A percentile compares a stretch with the other conserved stretches of the same genome.
phyloP scores from a whole-genome alignment of 257 asterid species.

The Fraxinus excelsior region DNA sequence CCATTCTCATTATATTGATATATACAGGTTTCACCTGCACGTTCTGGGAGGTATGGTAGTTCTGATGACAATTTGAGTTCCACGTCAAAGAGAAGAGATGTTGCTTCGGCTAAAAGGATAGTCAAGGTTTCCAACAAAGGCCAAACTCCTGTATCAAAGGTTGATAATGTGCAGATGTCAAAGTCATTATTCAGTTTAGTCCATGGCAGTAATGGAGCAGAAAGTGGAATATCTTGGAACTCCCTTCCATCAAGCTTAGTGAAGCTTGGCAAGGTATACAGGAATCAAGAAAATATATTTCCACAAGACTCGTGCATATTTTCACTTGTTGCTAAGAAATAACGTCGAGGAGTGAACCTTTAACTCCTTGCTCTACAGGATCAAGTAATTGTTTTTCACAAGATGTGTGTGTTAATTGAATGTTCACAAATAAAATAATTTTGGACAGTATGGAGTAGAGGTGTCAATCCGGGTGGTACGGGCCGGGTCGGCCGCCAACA shows the following conservation, averaged over 20 bases:
- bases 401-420: neutral
- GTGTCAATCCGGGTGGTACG: too few species aligned
- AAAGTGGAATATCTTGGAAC: constrained; percentile 53
- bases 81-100: constrained; percentile 30
- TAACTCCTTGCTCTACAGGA: neutral
- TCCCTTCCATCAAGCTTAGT: constrained; percentile 51
- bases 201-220: constrained; percentile 54
- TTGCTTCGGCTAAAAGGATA: constrained; percentile 30
- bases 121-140: constrained; percentile 33
- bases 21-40: constrained; percentile 71
- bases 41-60: constrained; percentile 49
- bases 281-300: neutral
- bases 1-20: constrained; percentile 21
- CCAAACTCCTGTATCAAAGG: constrained; percentile 33
- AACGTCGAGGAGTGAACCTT: neutral
- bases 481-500: too few species aligned
- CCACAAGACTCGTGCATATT: neutral
- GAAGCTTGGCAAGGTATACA: constrained; percentile 75
- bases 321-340: neutral
- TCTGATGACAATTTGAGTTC: constrained; percentile 60
- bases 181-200: constrained; percentile 37
- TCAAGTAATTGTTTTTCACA: neutral
- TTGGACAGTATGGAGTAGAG: neutral
- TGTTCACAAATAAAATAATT: neutral
- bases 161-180: constrained; percentile 28